Percentiles rank a stretch among this genome's conserved stretches.
Conservation (phyloP, 2,329 filamentous ascomycete genomes). For the Endoconidiophora laricicola region DNA sequence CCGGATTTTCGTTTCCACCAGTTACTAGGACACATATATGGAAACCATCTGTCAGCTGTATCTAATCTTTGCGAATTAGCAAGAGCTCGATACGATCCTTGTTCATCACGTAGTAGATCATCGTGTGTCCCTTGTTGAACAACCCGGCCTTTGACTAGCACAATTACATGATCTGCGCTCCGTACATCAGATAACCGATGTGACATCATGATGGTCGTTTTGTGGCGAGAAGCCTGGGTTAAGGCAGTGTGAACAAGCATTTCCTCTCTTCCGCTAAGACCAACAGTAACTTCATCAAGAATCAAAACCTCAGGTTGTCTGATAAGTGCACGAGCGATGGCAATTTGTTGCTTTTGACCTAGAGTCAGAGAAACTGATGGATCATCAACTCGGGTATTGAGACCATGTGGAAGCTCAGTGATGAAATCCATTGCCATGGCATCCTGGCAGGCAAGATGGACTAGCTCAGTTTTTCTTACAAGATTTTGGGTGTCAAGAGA, state of each 20-base stretch:
- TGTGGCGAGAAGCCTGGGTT: conserved; percentile 31
- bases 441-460: conserved; percentile 31
- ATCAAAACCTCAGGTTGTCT: conserved; percentile 36
- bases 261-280: conserved; percentile 27
- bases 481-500: conserved; percentile 28
- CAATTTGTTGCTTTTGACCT: conserved; percentile 49
- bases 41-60: background rate
- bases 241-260: conserved; percentile 37
- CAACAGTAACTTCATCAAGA: conserved; percentile 49
- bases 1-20: conserved; percentile 12
- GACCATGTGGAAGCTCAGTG: conserved; percentile 26
- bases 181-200: conserved; percentile 39
- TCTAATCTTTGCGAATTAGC: conserved; percentile 21
- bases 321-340: conserved; percentile 35
- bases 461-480: conserved; percentile 32
- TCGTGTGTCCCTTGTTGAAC: conserved; percentile 44
- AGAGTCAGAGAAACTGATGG: conserved; percentile 39
- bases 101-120: conserved; percentile 28
- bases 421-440: conserved; percentile 37
- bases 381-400: conserved; percentile 31
- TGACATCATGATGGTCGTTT: conserved; percentile 49
- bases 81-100: conserved; percentile 28
- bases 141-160: conserved; percentile 47
- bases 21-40: conserved; percentile 3
- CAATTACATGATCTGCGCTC: conserved; percentile 46